Conservation (phyloP, 768 basidiomycete genomes). For the Rhizopogon rudus region DNA sequence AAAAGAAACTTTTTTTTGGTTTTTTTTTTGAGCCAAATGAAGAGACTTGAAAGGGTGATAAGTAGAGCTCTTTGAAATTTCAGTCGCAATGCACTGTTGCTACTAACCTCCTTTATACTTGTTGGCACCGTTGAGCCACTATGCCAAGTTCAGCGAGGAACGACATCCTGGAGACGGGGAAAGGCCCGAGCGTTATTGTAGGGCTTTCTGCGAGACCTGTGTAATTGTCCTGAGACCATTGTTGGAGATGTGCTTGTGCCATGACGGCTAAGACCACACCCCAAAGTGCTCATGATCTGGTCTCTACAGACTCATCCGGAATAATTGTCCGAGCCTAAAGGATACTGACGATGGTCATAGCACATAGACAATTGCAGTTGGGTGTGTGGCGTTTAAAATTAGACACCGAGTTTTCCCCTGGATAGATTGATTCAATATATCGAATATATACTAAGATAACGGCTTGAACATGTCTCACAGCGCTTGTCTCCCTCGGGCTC, state of each 20-base stretch:
- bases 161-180: not conserved
- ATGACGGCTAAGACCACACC: not conserved
- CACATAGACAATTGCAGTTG: no score
- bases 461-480: no score
- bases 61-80: not conserved
- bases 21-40: no score
- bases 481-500: no score
- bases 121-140: not conserved
- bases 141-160: not conserved
- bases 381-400: no score
- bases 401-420: no score
- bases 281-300: not conserved
- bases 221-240: not conserved
- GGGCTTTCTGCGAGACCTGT: not conserved
- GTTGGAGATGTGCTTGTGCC: not conserved
- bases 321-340: no score
- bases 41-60: not conserved
- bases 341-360: no score
- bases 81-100: not conserved
- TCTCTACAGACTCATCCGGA: no score
- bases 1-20: not conserved
- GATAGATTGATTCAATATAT: no score
- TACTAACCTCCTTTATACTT: not conserved
- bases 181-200: not conserved
- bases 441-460: no score